A percentile compares a stretch with the other conserved stretches of the same genome.
phyloP scores from a whole-genome alignment of 2,329 filamentous ascomycete genomes.

The Sordariomycetes sp. region DNA sequence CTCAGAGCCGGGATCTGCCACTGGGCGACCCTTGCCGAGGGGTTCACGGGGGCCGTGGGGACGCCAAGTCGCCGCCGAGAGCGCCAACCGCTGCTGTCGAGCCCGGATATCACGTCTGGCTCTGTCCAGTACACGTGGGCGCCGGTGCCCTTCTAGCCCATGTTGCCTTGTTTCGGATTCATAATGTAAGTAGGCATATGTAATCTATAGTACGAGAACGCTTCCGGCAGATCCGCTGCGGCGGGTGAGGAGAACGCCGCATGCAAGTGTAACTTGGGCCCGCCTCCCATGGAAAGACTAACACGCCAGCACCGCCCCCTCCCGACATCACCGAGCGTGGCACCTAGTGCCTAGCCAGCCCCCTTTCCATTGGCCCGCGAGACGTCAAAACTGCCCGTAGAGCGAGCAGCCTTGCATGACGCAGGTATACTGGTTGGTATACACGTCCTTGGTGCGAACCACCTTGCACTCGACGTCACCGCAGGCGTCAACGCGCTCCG shows the following conservation, averaged over 20 bases:
- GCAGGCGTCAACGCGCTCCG: slow-evolving; percentile 16
- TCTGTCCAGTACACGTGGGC: no score
- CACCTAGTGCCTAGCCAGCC: background rate
- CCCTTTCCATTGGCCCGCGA: background rate
- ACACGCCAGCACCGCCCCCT: background rate
- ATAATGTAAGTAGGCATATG: background rate
- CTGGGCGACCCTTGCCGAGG: background rate
- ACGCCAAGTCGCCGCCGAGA: no score
- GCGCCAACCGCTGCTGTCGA: no score
- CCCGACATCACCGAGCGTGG: background rate
- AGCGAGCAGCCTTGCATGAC: slow-evolving; percentile 14
- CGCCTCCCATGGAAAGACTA: background rate
- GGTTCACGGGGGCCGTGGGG: no score
- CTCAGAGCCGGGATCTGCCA: background rate
- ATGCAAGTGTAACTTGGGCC: background rate
- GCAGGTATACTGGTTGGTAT: slow-evolving; percentile 20
- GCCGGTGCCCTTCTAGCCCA: no score
- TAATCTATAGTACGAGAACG: background rate
- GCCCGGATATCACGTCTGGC: no score
- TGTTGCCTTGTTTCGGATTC: no score
- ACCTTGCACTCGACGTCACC: slow-evolving; percentile 15
- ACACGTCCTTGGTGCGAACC: slow-evolving; percentile 10
- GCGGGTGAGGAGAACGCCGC: background rate
- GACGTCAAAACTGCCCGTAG: slow-evolving; percentile 16
- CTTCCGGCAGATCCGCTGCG: no score